These are phyloP conservation scores for Rhododendron henanense DNA, from an alignment of 148 eudicot genomes.

Conservation along the genomic window DNA sequence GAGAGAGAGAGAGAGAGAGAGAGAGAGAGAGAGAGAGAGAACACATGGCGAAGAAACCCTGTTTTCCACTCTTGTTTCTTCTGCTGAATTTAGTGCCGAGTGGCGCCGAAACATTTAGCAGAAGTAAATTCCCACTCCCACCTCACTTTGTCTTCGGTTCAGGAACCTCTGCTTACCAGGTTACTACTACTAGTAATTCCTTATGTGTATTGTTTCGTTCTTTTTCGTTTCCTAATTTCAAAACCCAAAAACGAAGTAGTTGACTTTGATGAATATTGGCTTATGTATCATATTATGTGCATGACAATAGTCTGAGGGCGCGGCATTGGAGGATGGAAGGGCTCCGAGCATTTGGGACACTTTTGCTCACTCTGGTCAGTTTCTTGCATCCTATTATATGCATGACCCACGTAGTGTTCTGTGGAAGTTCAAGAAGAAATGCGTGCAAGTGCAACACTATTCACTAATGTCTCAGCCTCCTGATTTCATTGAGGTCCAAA, in stretches of 20 bases:
- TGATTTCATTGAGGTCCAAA: background rate
- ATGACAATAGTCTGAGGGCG: constrained; percentile 35
- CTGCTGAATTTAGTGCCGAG: background rate
- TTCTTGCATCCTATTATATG: background rate
- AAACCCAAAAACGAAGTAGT: too few relatives aligned
- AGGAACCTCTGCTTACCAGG: constrained; percentile 43
- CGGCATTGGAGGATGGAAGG: constrained; percentile 44
- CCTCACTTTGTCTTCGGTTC: constrained; percentile 43
- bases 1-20: background rate
- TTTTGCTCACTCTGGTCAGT: constrained; percentile 37
- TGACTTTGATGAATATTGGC: background rate
- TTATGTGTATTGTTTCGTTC: too few relatives aligned
- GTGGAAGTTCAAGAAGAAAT: background rate
- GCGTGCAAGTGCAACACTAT: background rate
- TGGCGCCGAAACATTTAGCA: constrained; percentile 8
- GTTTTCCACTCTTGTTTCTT: background rate
- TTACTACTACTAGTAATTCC: background rate
- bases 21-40: background rate
- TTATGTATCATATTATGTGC: background rate
- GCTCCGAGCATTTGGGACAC: constrained; percentile 43
- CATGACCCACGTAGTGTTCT: background rate
- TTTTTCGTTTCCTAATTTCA: background rate
- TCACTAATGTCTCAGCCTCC: background rate
- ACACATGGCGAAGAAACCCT: background rate
- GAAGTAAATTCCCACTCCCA: constrained; percentile 28